Evolutionary conservation across 2,329 filamentous ascomycete species (phyloP), one percentile per base, ranked within the genome.

Genomic region (Xylaria digitata): DNA sequence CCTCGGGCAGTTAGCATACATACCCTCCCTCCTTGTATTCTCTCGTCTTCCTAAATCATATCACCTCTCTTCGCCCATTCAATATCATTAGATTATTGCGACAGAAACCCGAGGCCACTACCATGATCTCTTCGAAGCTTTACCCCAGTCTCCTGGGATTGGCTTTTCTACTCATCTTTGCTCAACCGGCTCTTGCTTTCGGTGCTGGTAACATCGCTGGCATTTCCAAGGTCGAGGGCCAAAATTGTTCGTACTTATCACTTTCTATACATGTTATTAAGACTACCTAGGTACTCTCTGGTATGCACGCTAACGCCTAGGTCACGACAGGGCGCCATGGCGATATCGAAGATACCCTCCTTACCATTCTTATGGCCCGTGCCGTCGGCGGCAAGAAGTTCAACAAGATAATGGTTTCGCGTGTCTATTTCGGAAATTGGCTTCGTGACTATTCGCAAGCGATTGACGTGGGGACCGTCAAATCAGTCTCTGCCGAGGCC

Each of bases 401-500:
- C 81, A 89, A 87, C 83, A 96, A 96, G 82, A 87, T 97, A 75
- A 91, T 90, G 76, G 92, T 97, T 69, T 92, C 94, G 70, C 89
- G 94, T 68, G 92, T 96, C 70, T 97, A 97, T 83, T 97, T 97
- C 82, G 94, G 94, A 71, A 97, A 97, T 83, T 97, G 94, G 94
- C 87, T 97, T 40, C 88, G 87, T 66, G 94, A 97, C 80, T 97
- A 97, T 81, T 96, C 92, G 60, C 94, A 97, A 80, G 94, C 94
- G 68, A 92, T 97, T 74, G 94, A 97, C 79, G 92, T 97, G 56
- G 94, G 93, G 68, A 96, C 93, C 3, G 88, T 97, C 81, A 97
- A 97, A 82, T 88, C 90, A 74, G 94, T 97, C 70, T 95, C 92
- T 63, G 91, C 93, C 58, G 93, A 97, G 80, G 94, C 94, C 65